Percentiles rank a stretch among this genome's conserved stretches.
Evolutionary conservation across 306 rosid species (phyloP).

Genomic region (Purshia tridentata): DNA sequence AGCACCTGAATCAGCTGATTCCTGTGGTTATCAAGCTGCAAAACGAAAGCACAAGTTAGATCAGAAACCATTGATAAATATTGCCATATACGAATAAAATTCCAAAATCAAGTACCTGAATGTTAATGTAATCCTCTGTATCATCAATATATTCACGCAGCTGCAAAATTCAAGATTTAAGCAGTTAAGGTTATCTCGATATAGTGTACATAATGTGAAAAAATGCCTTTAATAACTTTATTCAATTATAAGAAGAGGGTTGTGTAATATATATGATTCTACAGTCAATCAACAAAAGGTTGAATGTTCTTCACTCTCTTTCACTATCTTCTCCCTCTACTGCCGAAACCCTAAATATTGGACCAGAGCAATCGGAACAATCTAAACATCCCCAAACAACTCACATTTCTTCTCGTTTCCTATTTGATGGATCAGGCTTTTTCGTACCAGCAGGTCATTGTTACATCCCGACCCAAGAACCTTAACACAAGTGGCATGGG

Average conservation of each 20-base stretch:
- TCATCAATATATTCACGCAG: constrained; percentile 79
- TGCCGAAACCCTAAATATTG: too few species aligned
- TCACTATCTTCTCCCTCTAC: neutral
- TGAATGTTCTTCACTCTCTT: neutral
- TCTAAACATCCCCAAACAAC: neutral
- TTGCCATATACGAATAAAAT: neutral
- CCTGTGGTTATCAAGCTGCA: constrained; percentile 66
- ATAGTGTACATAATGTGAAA: neutral
- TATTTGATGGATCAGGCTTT: neutral
- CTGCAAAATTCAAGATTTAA: constrained; percentile 42
- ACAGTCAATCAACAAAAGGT: neutral
- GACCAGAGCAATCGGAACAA: neutral
- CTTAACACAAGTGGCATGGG: neutral
- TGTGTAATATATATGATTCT: neutral
- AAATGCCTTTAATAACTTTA: too few species aligned
- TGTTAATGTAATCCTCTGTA: constrained; percentile 89
- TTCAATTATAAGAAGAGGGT: neutral
- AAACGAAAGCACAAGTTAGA: constrained; percentile 21
- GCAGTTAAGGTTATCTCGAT: constrained; percentile 10
- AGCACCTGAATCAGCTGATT: constrained; percentile 60
- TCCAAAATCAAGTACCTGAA: constrained; percentile 46
- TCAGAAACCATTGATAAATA: constrained; percentile 13
- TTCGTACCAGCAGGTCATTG: too few species aligned
- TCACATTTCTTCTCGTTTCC: neutral
- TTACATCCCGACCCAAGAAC: neutral